Percentiles rank a stretch among this genome's conserved stretches.
Evolutionary conservation across 495 filamentous ascomycete genomes (phyloP).

Genomic region (Cenococcum geophilum): DNA sequence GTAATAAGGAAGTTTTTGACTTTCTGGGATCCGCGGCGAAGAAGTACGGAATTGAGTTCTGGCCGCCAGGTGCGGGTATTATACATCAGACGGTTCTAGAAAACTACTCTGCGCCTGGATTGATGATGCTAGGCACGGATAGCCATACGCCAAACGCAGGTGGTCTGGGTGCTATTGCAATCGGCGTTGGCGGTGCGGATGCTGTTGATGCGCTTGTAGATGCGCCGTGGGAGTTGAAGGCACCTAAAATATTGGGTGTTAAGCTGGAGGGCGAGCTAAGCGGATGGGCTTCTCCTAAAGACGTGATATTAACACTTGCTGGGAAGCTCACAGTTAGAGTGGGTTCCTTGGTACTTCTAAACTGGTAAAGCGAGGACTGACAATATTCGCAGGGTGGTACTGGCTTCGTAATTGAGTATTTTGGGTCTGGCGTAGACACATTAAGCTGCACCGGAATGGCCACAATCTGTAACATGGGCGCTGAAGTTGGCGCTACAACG

Average conservation of each 20-base stretch:
- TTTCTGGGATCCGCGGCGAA: constrained; percentile 91
- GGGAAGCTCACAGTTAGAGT: constrained; percentile 81
- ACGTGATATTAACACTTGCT: constrained; percentile 84
- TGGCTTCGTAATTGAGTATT: constrained; percentile 90
- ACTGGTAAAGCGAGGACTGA: not conserved
- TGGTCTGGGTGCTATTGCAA: constrained; percentile 87
- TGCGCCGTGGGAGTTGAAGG: constrained; percentile 95
- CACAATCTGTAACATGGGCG: constrained; percentile 85
- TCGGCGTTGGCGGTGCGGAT: constrained; percentile 95
- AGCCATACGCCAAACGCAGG: constrained; percentile 97
- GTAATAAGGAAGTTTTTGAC: constrained; percentile 96
- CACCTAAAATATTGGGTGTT: constrained; percentile 83
- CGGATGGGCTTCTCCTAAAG: constrained; percentile 91
- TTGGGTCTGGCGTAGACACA: constrained; percentile 79
- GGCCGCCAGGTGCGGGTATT: constrained; percentile 97
- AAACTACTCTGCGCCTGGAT: constrained; percentile 92
- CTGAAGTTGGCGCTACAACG: constrained; percentile 93
- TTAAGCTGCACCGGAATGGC: constrained; percentile 91
- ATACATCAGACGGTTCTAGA: constrained; percentile 98
- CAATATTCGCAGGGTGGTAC: constrained; percentile 60
- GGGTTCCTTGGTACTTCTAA: constrained; percentile 7
- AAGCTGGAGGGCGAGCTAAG: constrained; percentile 74
- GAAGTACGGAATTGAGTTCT: constrained; percentile 98
- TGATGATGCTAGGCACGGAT: constrained; percentile 99
- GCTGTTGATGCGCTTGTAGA: constrained; percentile 95